Percentiles rank a stretch among this genome's conserved stretches.
Conservation (phyloP, 208 protist species). For the Leishmania turanica region DNA sequence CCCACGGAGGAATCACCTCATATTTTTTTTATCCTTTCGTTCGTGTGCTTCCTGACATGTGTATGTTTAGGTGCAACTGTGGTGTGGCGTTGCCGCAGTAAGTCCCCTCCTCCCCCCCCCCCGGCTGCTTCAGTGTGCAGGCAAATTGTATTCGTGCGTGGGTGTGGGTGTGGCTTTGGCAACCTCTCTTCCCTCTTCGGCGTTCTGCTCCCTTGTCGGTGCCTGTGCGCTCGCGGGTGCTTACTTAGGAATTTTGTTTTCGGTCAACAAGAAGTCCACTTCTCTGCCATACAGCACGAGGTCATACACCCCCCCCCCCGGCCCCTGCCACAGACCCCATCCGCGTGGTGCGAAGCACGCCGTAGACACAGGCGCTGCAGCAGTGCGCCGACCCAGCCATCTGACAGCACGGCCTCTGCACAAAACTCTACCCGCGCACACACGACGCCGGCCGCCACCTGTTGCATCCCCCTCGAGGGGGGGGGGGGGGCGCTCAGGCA, state of each 20-base stretch:
- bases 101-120: too few species aligned
- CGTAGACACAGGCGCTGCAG: not conserved
- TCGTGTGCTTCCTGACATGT: not conserved
- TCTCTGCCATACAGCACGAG: not conserved
- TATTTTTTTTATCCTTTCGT: not conserved
- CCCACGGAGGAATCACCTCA: not conserved
- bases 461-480: too few species aligned
- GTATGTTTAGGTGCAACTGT: not conserved
- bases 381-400: not conserved
- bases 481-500: too few species aligned
- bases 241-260: not conserved
- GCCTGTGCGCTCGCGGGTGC: not conserved
- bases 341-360: not conserved
- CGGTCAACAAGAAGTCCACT: not conserved
- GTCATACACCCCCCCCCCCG: not conserved
- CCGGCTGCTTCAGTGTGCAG: not conserved
- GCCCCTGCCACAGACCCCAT: not conserved
- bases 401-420: not conserved
- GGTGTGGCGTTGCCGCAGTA: not conserved
- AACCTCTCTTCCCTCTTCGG: not conserved
- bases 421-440: not conserved
- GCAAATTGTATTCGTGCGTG: not conserved
- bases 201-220: not conserved
- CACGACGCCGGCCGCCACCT: not conserved
- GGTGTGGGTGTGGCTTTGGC: not conserved